Percentiles rank a stretch among this genome's conserved stretches.
These are phyloP conservation scores for Sequoiadendron giganteum DNA, from an alignment of 75 land plant genomes.

Conservation along the genomic window DNA sequence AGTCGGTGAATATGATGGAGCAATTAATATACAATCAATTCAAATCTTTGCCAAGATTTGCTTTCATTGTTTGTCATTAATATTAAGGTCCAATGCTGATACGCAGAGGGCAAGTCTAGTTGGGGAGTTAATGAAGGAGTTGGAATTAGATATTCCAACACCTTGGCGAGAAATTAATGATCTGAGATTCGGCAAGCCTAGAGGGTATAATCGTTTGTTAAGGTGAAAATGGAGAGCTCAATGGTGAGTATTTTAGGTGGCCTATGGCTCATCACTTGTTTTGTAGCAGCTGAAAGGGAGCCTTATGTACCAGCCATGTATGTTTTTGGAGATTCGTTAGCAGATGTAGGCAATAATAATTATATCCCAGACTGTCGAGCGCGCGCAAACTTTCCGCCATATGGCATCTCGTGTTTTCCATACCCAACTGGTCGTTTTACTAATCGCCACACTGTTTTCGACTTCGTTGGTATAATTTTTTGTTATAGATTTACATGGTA, in stretches of 20 bases:
- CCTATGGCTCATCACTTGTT: neutral
- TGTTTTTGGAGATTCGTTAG: slow-evolving; percentile 45
- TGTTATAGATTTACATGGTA: no score
- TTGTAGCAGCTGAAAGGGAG: neutral
- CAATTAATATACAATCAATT: no score
- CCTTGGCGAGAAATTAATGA: no score
- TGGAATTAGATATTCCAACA: no score
- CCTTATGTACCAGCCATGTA: slow-evolving; percentile 22
- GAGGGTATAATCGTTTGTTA: neutral
- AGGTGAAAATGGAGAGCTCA: neutral
- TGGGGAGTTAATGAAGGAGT: no score
- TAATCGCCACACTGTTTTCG: no score
- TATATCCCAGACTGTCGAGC: slow-evolving; percentile 29
- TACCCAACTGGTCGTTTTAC: no score
- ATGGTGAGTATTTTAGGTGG: neutral
- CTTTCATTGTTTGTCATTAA: no score
- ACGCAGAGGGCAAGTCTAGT: no score
- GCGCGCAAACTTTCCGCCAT: slow-evolving; percentile 44
- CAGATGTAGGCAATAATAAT: slow-evolving; percentile 49
- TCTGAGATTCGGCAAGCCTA: neutral
- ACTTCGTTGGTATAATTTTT: neutral
- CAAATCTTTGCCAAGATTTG: no score
- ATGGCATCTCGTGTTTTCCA: slow-evolving; percentile 39
- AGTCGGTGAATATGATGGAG: no score
- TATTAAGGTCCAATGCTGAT: no score